Base-by-base conservation (phyloP, 257 asterid species). In the Ophiorrhiza pumila region DNA sequence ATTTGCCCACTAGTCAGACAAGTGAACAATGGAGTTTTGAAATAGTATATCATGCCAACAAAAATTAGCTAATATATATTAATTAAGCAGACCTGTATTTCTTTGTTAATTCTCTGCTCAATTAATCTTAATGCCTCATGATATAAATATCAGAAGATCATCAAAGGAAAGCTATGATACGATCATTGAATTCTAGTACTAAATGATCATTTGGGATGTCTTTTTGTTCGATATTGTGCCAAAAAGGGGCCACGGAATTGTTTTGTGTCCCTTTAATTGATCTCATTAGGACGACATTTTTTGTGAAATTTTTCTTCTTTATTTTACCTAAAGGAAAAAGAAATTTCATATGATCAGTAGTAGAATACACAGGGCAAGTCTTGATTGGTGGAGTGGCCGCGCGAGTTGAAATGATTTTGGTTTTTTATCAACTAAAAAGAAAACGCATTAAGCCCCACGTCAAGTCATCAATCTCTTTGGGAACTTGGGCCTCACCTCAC, bases 401-500 rank as follows among this genome's bases (percentile, higher is more conserved):
- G 74, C 80, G 78, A 76, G 83, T 81, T 77, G 89, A 62, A 82
- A 89, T 87, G 87, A 82, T 87, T 85, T 77, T 73, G 27, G 39
- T 17, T 74, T 37, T 63, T 80, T 63, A 77, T 78, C 69, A 66
- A 58, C 35, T 18, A 41, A 74, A 80, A 76, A 67, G 42, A 67
- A 22, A 71, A 52, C 65, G 57, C 55, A 73, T 57, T 27, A 78
- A 79, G 76, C 73, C 75, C 86, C 85, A 73, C 84, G 37, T 74
- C 72, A 67, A 41, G 57, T 68, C 73, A 83, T 79, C 84, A 78
- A 89, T 88, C 89, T 80, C 90, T 80, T 88, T 91, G 74, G 97
- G 93, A 83, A 91, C 82, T 89, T 88, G 95, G 95, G 89, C 90
- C 96, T 91, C 94, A 43, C 34, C 77, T 17, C n/a, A n/a, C n/a